Percentiles rank a stretch among this genome's conserved stretches.
Evolutionary conservation across 2,329 filamentous ascomycete species (phyloP).

Genomic region (Aspergillus thermomutatus): DNA sequence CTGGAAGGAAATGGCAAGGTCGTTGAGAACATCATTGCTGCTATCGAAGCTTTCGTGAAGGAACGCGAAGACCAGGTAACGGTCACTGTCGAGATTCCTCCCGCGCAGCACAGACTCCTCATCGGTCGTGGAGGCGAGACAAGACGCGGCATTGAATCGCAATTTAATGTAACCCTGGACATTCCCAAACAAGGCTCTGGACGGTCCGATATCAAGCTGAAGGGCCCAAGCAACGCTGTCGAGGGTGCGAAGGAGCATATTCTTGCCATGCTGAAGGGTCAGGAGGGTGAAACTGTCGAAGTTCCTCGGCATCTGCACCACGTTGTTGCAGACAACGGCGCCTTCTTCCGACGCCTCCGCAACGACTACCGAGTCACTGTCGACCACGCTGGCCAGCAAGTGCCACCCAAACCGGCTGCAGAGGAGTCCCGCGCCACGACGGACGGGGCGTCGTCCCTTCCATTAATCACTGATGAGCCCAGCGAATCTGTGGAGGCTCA

Average conservation of each 20-base stretch:
- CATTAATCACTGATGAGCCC: slow-evolving; percentile 88
- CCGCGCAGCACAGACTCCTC: slow-evolving; percentile 83
- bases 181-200: slow-evolving; percentile 85
- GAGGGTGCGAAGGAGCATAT: slow-evolving; percentile 87
- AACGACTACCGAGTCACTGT: slow-evolving; percentile 86
- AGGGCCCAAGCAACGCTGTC: slow-evolving; percentile 73
- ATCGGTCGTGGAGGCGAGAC: slow-evolving; percentile 90
- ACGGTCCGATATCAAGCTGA: slow-evolving; percentile 81
- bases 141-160: slow-evolving; percentile 77
- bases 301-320: slow-evolving; percentile 83
- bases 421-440: slow-evolving; percentile 49
- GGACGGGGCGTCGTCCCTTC: slow-evolving; percentile 61
- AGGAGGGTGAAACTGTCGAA: slow-evolving; percentile 82
- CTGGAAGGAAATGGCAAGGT: slow-evolving; percentile 80
- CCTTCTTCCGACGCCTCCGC: slow-evolving; percentile 87
- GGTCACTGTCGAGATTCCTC: slow-evolving; percentile 75
- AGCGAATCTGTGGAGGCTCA: slow-evolving; percentile 63
- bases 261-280: slow-evolving; percentile 69
- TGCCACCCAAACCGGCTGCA: slow-evolving; percentile 65
- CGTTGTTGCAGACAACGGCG: slow-evolving; percentile 73
- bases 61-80: slow-evolving; percentile 80
- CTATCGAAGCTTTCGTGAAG: slow-evolving; percentile 77
- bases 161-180: slow-evolving; percentile 83
- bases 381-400: slow-evolving; percentile 78
- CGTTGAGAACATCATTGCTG: slow-evolving; percentile 81